phyloP scores from a whole-genome alignment of 2,329 filamentous ascomycete genomes.

The Colletotrichum spinosum region DNA sequence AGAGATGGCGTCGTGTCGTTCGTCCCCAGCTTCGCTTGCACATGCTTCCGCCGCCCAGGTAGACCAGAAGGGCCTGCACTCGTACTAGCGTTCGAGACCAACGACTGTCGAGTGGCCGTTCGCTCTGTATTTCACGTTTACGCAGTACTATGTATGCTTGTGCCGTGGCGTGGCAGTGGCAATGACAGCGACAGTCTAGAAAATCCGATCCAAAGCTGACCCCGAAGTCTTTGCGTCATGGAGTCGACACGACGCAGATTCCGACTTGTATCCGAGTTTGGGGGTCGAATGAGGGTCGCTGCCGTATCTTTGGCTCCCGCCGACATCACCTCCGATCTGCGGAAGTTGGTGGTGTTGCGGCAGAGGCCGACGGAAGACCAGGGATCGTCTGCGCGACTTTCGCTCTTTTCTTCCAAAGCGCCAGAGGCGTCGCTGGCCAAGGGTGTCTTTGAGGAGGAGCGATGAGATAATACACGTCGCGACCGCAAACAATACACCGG shows the following conservation, averaged over 20 bases:
- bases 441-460: slow-evolving; percentile 5
- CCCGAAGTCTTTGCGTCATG: slow-evolving; percentile 22
- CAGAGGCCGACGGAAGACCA: slow-evolving; percentile 28
- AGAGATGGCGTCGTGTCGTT: slow-evolving; percentile 18
- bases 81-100: neutral
- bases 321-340: slow-evolving; percentile 29
- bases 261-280: slow-evolving; percentile 13
- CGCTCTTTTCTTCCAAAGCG: slow-evolving; percentile 27
- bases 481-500: slow-evolving; percentile 13
- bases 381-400: slow-evolving; percentile 6
- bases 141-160: slow-evolving; percentile 1
- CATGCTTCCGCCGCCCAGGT: slow-evolving; percentile 18
- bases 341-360: slow-evolving; percentile 24
- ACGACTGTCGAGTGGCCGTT: neutral
- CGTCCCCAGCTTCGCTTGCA: slow-evolving; percentile 25
- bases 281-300: slow-evolving; percentile 2
- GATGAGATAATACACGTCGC: slow-evolving; percentile 2
- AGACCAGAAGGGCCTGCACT: neutral
- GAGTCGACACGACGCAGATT: slow-evolving; percentile 12
- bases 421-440: slow-evolving; percentile 29
- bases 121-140: slow-evolving; percentile 9
- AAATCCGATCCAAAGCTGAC: neutral
- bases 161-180: neutral
- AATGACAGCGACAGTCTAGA: neutral
- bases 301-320: slow-evolving; percentile 6